These are phyloP conservation scores for Vinca minor DNA, from an alignment of 257 asterid genomes.

Conservation along the genomic window DNA sequence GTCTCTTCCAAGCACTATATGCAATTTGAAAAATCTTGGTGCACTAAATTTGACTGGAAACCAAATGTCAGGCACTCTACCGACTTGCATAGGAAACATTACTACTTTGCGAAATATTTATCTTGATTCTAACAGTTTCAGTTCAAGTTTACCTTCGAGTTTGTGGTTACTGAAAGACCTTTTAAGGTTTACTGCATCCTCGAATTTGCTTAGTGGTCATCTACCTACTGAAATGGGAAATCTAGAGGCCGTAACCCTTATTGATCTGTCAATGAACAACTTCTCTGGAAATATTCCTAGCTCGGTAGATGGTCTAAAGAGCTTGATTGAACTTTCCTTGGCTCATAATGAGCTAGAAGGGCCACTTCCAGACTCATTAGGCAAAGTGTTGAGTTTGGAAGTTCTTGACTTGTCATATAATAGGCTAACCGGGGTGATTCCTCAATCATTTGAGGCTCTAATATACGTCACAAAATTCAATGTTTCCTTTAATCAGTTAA, in stretches of 20 bases:
- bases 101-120: no score
- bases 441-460: background rate
- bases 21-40: slow-evolving; percentile 1
- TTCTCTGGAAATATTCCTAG: slow-evolving; percentile 4
- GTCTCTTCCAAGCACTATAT: slow-evolving; percentile 6
- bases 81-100: no score
- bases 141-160: no score
- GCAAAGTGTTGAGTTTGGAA: slow-evolving; percentile 9
- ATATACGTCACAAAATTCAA: background rate
- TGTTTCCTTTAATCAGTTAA: no score
- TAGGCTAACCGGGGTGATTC: slow-evolving; percentile 4
- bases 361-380: slow-evolving; percentile 11
- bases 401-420: slow-evolving; percentile 1
- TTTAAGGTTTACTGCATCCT: no score
- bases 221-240: no score
- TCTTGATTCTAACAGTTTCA: no score
- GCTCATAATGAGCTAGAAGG: slow-evolving; percentile 14
- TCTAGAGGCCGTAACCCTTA: background rate
- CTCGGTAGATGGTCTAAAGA: slow-evolving; percentile 1
- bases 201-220: no score
- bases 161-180: no score
- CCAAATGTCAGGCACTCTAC: no score
- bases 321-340: slow-evolving; percentile 4
- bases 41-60: background rate
- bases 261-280: slow-evolving; percentile 13